These are phyloP conservation scores for Globisporangium irregulare DNA, from an alignment of 352 stramenopile genomes.

Conservation along the genomic window DNA sequence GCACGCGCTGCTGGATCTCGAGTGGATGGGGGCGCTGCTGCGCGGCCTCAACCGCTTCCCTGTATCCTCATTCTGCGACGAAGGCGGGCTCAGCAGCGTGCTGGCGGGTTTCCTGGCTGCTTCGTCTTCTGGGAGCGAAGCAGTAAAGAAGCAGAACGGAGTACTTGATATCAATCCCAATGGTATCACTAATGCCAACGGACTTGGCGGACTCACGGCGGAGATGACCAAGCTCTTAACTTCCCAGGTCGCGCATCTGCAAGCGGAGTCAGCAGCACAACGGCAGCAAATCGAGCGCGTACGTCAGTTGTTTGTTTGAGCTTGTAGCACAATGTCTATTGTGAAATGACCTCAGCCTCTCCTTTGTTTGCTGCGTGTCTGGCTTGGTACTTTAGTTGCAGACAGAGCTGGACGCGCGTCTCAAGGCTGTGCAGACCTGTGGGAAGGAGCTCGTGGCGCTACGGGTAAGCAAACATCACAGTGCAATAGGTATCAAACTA, in stretches of 20 bases:
- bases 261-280: slow-evolving; percentile 45
- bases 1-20: slow-evolving; percentile 26
- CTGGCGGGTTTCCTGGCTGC: slow-evolving; percentile 33
- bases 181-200: background rate
- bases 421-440: slow-evolving; percentile 56
- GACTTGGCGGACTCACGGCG: background rate
- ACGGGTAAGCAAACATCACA: slow-evolving; percentile 27
- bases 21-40: slow-evolving; percentile 65
- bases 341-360: too few species aligned
- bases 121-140: background rate
- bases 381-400: slow-evolving; percentile 40
- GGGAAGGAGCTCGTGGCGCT: slow-evolving; percentile 58
- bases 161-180: background rate
- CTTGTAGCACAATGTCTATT: too few species aligned
- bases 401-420: slow-evolving; percentile 47
- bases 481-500: background rate
- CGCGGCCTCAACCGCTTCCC: slow-evolving; percentile 72
- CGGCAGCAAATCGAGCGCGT: slow-evolving; percentile 38
- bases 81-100: slow-evolving; percentile 55
- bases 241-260: slow-evolving; percentile 46
- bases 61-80: slow-evolving; percentile 71
- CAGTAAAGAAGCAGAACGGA: background rate
- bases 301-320: background rate
- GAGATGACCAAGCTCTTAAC: slow-evolving; percentile 24
- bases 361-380: background rate